A percentile compares a stretch with the other conserved stretches of the same genome.
Evolutionary conservation across 2,329 filamentous ascomycete species (phyloP).

Genomic region (Chrysoporthe cubensis): DNA sequence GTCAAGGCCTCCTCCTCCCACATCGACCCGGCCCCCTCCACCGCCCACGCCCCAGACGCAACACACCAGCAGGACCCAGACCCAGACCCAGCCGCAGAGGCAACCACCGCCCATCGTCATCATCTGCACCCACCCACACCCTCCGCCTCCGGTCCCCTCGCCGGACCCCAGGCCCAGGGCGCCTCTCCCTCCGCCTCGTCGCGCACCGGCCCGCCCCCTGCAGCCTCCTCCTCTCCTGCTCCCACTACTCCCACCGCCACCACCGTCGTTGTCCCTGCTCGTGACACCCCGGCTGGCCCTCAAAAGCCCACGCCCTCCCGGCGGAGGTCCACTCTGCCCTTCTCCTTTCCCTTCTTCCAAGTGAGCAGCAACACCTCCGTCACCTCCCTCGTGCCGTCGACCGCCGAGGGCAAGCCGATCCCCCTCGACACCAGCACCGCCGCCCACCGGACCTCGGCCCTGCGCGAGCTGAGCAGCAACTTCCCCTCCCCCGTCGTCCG

Average conservation of each 20-base stretch:
- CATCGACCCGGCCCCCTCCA: conserved; percentile 7
- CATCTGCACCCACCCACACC: conserved; percentile 26
- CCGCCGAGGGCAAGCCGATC: conserved; percentile 59
- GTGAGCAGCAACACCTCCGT: conserved; percentile 53
- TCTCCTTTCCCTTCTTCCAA: conserved; percentile 54
- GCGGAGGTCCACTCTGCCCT: conserved; percentile 46
- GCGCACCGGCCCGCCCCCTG: conserved; percentile 23
- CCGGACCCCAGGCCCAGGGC: conserved; percentile 20
- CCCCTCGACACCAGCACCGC: conserved; percentile 60
- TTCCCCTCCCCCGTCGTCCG: conserved; percentile 53
- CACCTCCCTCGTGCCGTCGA: conserved; percentile 57
- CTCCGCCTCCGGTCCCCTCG: neutral
- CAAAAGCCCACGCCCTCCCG: conserved; percentile 29
- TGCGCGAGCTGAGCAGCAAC: conserved; percentile 62
- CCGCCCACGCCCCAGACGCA: conserved; percentile 2
- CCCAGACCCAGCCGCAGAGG: neutral
- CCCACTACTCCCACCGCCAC: conserved; percentile 26
- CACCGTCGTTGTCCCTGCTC: conserved; percentile 28
- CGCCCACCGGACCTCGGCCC: conserved; percentile 60
- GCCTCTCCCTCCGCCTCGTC: conserved; percentile 16
- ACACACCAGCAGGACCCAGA: neutral
- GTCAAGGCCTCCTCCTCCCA: conserved; percentile 21
- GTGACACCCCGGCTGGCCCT: conserved; percentile 28
- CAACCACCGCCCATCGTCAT: conserved; percentile 20
- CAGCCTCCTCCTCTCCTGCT: conserved; percentile 31